Evolutionary conservation across 257 asterid species (phyloP), one percentile per base, ranked within the genome.

Genomic region (Handroanthus guayacan): DNA sequence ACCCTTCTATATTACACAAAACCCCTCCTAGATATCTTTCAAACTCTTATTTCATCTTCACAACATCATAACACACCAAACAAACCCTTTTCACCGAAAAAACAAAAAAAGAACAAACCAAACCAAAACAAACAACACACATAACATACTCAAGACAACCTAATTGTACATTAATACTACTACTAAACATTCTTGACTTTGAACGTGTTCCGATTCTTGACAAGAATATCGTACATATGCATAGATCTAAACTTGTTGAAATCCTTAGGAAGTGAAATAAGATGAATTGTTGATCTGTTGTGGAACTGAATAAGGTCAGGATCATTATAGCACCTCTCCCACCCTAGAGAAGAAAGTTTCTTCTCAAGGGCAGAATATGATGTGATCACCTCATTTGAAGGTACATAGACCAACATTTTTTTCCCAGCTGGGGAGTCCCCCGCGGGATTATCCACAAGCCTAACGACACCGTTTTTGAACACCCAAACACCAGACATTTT

Each of bases 401-500:
- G 36, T 3, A 78, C 76, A 37, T 86, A 87, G 44, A 84, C 78
- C 5, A 84, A 36, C 81, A 75, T 54, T 57, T 86, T 83, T 83
- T 77, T 79, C 67, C 83, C 14, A 1, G 52, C 47, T 12, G 48
- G 78, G 43, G 60, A 74, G 18, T 83, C 88, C 2, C 79, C 89
- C 0, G 80, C 89, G 0, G 85, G 75, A 17, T 86, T 86, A 69
- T 86, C 86, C 2, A 86, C 85, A 0, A 86, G 85, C 0, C 88
- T 79, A 36, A 86, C 86, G 1, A 84, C 85, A n/a, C 90, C 88
- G 56, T 84, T 77, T 56, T 86, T 84, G 88, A 84, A 86, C 75
- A 84, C 88, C 90, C 90, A 86, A 67, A 86, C 90, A 66, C 90
- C 90, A 10, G 90, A 84, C 90, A 86, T 86, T 55, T 18, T 81